phyloP scores from a whole-genome alignment of 345 rosid genomes.

The Salix dunnii region DNA sequence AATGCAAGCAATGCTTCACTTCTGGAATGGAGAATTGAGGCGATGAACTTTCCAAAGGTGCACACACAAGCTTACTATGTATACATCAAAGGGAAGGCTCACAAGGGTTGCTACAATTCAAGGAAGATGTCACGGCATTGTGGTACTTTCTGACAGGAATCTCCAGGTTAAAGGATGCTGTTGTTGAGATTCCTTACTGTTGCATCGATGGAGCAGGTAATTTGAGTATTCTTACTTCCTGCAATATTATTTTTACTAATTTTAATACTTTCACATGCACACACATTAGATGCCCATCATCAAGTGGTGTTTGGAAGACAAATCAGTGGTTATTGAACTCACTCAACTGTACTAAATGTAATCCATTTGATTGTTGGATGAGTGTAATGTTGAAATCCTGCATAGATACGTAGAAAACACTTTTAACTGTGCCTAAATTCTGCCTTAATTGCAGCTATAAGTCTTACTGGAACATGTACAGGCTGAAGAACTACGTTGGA shows the following conservation, averaged over 20 bases:
- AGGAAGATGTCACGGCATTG: background rate
- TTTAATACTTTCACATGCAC: background rate
- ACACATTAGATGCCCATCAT: background rate
- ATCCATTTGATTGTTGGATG: background rate
- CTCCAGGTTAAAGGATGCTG: background rate
- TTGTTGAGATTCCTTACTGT: background rate
- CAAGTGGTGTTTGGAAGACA: background rate
- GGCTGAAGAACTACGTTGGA: background rate
- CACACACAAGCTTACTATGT: background rate
- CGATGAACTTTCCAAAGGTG: background rate
- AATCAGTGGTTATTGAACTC: no score
- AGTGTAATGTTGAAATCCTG: background rate
- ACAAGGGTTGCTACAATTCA: background rate
- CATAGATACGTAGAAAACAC: background rate
- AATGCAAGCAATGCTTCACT: background rate
- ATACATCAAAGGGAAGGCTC: background rate
- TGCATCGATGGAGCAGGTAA: background rate
- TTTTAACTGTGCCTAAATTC: background rate
- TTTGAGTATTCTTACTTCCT: background rate
- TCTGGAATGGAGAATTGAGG: background rate
- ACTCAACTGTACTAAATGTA: background rate
- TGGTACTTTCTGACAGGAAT: background rate
- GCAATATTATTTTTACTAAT: background rate
- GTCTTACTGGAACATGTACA: background rate
- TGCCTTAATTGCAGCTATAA: background rate